A percentile compares a stretch with the other conserved stretches of the same genome.
Evolutionary conservation across 1,139 yeast species (phyloP).

Genomic region (Yamadazyma membranifaciens): DNA sequence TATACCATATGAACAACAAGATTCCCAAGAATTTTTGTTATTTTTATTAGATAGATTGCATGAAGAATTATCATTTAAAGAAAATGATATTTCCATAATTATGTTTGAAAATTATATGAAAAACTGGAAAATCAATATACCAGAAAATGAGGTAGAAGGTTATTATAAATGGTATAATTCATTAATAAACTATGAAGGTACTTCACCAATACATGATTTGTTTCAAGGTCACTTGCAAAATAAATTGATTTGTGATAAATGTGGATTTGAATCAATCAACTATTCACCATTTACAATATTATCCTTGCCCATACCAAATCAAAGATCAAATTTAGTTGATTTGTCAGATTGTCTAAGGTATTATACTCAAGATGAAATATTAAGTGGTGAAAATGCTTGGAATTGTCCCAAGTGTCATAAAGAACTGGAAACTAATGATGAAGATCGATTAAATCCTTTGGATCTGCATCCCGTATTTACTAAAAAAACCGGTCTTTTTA

Average conservation of each 20-base stretch:
- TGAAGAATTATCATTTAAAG: constrained; percentile 52
- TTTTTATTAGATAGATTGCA: constrained; percentile 66
- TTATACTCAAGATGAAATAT: constrained; percentile 65
- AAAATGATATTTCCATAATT: constrained; percentile 13
- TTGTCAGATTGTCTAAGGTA: constrained; percentile 63
- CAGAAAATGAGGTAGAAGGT: constrained; percentile 39
- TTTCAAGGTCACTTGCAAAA: constrained; percentile 71
- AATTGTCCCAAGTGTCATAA: constrained; percentile 67
- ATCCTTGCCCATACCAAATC: constrained; percentile 64
- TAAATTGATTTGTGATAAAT: constrained; percentile 58
- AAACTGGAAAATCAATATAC: constrained; percentile 34
- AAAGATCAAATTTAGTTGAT: constrained; percentile 29
- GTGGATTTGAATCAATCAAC: constrained; percentile 58
- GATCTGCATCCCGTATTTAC: constrained; percentile 42
- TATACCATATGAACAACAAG: constrained; percentile 75
- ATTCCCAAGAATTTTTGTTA: constrained; percentile 71
- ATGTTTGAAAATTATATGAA: constrained; percentile 26
- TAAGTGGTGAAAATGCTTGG: constrained; percentile 78
- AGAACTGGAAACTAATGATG: constrained; percentile 14
- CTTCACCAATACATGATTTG: constrained; percentile 61
- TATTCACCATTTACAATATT: constrained; percentile 63
- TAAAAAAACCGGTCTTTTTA: constrained; percentile 34
- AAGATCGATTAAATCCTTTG: constrained; percentile 15
- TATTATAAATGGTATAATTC: constrained; percentile 60
- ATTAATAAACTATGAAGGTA: constrained; percentile 53